These are phyloP conservation scores for Phytopythium boreale DNA, from an alignment of 352 stramenopile species.

Conservation along the genomic window DNA sequence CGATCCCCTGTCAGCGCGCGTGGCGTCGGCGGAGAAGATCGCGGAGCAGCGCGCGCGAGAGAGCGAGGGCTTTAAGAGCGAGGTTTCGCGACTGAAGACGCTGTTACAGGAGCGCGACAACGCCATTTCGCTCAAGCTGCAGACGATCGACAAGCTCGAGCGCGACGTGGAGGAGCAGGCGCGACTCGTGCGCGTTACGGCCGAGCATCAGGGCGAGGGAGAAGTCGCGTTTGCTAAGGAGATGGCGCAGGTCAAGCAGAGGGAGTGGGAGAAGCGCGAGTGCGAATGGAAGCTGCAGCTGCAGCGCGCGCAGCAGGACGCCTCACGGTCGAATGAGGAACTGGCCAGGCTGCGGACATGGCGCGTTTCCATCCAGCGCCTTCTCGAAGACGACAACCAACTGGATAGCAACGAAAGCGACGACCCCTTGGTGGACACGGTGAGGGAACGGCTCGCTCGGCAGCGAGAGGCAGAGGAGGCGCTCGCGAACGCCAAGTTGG, in stretches of 20 bases:
- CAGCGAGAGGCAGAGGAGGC: conserved; percentile 16
- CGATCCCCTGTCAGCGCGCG: conserved; percentile 3
- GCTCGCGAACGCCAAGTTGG: conserved; percentile 25
- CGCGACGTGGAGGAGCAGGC: conserved; percentile 14
- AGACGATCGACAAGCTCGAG: conserved; percentile 23
- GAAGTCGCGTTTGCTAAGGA: conserved; percentile 27
- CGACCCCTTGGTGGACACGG: conserved; percentile 28
- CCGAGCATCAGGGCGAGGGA: conserved; percentile 29
- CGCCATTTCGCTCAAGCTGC: conserved; percentile 9
- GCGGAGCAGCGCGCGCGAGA: not conserved
- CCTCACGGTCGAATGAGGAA: conserved; percentile 8
- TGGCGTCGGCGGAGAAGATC: conserved; percentile 5
- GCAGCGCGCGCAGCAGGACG: conserved; percentile 17
- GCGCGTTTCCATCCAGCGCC: conserved; percentile 32
- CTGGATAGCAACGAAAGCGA: conserved; percentile 1
- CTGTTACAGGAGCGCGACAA: conserved; percentile 10
- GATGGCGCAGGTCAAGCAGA: conserved; percentile 24
- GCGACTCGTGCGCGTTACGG: conserved; percentile 25
- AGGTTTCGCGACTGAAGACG: conserved; percentile 3
- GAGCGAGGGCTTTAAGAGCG: conserved; percentile 1
- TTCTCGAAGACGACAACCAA: conserved; percentile 21
- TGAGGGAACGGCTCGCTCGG: conserved; percentile 35
- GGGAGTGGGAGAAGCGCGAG: conserved; percentile 28
- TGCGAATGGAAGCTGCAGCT: conserved; percentile 23
- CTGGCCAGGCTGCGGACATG: conserved; percentile 22